These are phyloP conservation scores for Phylloporus gajari DNA, from an alignment of 1,284 basidiomycete genomes.

Conservation along the genomic window DNA sequence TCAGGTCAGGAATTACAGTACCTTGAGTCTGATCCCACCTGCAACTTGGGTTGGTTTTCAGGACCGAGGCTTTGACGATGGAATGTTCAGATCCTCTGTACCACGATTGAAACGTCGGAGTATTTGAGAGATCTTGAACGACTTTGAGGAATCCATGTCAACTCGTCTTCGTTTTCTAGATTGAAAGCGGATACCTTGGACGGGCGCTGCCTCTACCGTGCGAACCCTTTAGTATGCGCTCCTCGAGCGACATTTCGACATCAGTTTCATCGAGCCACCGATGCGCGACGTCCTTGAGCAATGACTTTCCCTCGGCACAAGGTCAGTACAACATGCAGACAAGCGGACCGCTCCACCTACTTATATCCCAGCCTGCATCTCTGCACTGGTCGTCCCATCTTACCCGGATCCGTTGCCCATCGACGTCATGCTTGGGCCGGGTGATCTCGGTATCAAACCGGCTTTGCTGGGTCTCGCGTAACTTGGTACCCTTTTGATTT, in stretches of 20 bases:
- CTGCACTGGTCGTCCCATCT: conserved; percentile 81
- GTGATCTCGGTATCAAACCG: too few relatives aligned
- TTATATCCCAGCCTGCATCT: conserved; percentile 93
- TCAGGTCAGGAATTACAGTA: conserved; percentile 16
- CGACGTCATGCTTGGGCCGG: conserved; percentile 92
- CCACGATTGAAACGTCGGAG: conserved; percentile 80
- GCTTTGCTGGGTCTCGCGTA: too few relatives aligned
- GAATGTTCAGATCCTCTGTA: conserved; percentile 91
- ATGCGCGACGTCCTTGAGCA: conserved; percentile 89
- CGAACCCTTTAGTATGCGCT: conserved; percentile 98
- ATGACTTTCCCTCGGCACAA: conserved; percentile 78
- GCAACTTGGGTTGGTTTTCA: conserved; percentile 92
- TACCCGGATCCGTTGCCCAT: conserved; percentile 88
- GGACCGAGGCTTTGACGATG: conserved; percentile 91
- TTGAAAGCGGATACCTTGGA: conserved; percentile 90
- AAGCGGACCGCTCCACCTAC: conserved; percentile 65
- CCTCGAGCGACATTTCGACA: conserved; percentile 89
- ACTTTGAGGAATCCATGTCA: conserved; percentile 93
- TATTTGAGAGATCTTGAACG: conserved; percentile 73
- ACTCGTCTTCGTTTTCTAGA: conserved; percentile 88
- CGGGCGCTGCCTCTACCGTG: conserved; percentile 83
- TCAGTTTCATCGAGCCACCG: conserved; percentile 97
- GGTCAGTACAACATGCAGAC: conserved; percentile 23
- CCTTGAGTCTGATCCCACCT: conserved; percentile 59
- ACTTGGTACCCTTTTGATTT: too few relatives aligned